Evolutionary conservation across 202 grass and related monocot genomes (phyloP).

Genomic region (Schoenoplectus tabernaemontani): DNA sequence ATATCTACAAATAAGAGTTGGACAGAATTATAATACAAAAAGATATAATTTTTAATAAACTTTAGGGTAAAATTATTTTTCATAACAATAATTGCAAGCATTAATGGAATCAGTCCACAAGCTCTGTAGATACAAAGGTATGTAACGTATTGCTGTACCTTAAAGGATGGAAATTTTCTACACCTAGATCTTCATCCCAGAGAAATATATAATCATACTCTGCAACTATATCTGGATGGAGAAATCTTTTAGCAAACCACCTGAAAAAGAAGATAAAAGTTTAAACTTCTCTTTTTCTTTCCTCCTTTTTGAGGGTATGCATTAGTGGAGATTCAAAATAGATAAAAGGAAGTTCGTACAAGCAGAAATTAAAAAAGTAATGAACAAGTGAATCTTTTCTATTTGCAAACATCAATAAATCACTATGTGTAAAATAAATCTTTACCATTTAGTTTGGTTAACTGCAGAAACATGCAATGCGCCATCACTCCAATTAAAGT

Average conservation of each 20-base stretch:
- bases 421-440: not conserved
- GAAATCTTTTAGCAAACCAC: constrained; percentile 95
- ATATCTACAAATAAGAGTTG: constrained; percentile 34
- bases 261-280: not conserved
- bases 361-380: not conserved
- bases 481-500: constrained; percentile 46
- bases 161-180: constrained; percentile 59
- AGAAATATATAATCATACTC: constrained; percentile 84
- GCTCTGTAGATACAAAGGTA: not conserved
- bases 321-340: not conserved
- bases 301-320: not conserved
- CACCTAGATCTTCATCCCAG: constrained; percentile 90
- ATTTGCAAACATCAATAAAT: not conserved
- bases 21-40: not conserved
- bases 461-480: constrained; percentile 57
- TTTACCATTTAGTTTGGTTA: constrained; percentile 87
- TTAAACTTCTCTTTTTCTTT: not conserved
- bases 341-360: not conserved
- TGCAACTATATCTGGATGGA: constrained; percentile 77
- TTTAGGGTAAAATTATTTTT: not conserved
- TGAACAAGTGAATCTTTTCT: not conserved
- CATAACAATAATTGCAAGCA: not conserved
- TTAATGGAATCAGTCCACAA: not conserved
- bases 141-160: not conserved
- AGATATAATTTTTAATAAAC: not conserved